Conservation (phyloP, 176 grass and related monocot genomes). For the Rhynchospora tenuis region DNA sequence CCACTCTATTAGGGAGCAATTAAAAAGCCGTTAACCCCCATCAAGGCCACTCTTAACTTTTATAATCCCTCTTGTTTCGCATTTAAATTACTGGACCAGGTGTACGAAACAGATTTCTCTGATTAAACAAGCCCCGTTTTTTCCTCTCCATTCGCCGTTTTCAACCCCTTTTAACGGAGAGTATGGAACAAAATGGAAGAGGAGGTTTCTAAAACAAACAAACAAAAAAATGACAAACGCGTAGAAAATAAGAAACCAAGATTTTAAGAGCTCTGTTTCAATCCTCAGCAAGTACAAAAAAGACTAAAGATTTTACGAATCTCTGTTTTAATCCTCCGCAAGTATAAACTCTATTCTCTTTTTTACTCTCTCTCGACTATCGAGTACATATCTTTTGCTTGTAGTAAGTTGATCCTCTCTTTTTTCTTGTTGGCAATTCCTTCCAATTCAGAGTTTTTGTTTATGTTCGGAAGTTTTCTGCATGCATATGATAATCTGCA, state of each 20-base stretch:
- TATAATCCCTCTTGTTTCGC: neutral
- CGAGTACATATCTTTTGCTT: neutral
- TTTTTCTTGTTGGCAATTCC: neutral
- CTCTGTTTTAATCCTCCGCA: no score
- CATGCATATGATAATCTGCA: neutral
- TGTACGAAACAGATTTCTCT: neutral
- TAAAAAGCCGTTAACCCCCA: neutral
- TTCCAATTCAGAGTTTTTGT: neutral
- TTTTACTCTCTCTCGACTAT: neutral
- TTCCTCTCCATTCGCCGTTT: neutral
- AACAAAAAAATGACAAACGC: neutral
- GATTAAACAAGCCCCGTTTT: slow-evolving; percentile 5
- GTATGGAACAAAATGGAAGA: neutral
- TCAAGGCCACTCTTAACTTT: no score
- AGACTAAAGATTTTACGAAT: neutral
- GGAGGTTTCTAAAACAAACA: neutral
- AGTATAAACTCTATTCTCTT: neutral
- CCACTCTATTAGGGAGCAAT: neutral
- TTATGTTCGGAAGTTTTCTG: neutral
- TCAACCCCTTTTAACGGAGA: neutral
- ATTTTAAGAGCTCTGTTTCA: neutral
- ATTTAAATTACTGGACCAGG: neutral
- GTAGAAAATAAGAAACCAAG: neutral
- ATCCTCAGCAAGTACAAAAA: neutral
- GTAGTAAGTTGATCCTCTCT: neutral